Evolutionary conservation across 164 flowering plant species (phyloP), one percentile per base, ranked within the genome.

Genomic region (Houttuynia cordata): DNA sequence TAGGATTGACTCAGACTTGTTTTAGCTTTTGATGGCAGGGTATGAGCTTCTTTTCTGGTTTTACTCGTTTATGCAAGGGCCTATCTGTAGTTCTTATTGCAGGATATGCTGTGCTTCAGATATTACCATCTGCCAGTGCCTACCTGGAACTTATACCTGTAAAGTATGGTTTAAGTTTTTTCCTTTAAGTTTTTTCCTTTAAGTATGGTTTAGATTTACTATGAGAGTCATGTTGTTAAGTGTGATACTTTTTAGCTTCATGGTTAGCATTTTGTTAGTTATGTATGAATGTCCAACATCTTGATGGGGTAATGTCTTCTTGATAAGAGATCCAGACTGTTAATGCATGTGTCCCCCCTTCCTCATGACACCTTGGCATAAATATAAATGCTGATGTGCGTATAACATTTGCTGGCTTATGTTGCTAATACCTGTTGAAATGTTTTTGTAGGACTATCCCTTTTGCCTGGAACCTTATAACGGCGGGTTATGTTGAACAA

Each of bases 141-240:
- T 91, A 83, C 70, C 83, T 93, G 17, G 89, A 96, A 34, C 96
- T 93, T 52, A 86, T 93, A 62, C 99, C 97, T 63, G 96, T 95
- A 57, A 82, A 83, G 99, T 93, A 74, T 59, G 56, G 6, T 30
- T 24, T 25, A n/a, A n/a, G n/a, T n/a, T n/a, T n/a, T n/a, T n/a
- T n/a, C n/a, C 9, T 41, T 13, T 41, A 8, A 41, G 13, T 8
- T 8, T 41, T 41, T 41, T 41, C 45, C 13, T 41, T 41, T 41
- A 9, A 41, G 45, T 41, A 9, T 8, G 13, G 45, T 9, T 8
- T 8, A 45, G 2, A 12, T 12, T 45, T 12, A 12, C 49, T 52
- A 10, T 52, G 18, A 41, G 13, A 41, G 8, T 41, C 10, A 41
- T 9, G 10, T 9, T 41, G 45, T 41, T 8, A 9, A 41, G 13